Evolutionary conservation across 225 moss, liverwort and hornwort species (phyloP).

Genomic region (Climacium dendroides): DNA sequence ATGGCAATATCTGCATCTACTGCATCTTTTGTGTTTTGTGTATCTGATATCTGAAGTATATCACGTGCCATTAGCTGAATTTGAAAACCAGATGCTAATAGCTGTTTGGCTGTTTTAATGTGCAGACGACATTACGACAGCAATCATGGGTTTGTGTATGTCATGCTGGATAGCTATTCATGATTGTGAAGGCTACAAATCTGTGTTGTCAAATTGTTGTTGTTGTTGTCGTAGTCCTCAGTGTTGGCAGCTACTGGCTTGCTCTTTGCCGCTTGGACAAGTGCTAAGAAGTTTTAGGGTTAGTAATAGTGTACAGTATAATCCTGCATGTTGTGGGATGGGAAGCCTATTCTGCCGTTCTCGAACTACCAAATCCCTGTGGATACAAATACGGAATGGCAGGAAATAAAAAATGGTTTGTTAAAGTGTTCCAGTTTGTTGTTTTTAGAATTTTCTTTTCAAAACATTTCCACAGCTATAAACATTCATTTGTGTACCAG

Average conservation of each 20-base stretch:
- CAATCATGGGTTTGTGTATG: constrained; percentile 75
- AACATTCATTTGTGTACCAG: not conserved
- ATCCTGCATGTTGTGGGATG: not conserved
- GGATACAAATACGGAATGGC: not conserved
- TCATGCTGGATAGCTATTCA: constrained; percentile 55
- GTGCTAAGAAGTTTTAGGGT: not conserved
- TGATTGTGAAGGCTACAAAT: not conserved
- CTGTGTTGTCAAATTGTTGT: not conserved
- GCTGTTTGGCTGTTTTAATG: not conserved
- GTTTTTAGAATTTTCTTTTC: not conserved
- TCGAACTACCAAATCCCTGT: not conserved
- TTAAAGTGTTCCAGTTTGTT: not conserved
- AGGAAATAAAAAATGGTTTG: not conserved
- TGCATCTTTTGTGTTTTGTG: not conserved
- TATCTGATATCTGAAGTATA: not conserved
- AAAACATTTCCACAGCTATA: not conserved
- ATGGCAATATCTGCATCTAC: not conserved
- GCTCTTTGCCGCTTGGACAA: not conserved
- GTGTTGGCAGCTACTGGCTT: not conserved
- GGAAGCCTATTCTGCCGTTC: not conserved
- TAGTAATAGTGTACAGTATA: not conserved
- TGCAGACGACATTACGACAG: constrained; percentile 40
- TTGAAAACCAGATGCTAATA: not conserved
- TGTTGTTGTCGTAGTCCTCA: not conserved
- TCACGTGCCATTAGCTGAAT: not conserved